Evolutionary conservation across 2,329 filamentous ascomycete genomes (phyloP), one percentile per base, ranked within the genome.

Genomic region (Elsinoe necatrix): DNA sequence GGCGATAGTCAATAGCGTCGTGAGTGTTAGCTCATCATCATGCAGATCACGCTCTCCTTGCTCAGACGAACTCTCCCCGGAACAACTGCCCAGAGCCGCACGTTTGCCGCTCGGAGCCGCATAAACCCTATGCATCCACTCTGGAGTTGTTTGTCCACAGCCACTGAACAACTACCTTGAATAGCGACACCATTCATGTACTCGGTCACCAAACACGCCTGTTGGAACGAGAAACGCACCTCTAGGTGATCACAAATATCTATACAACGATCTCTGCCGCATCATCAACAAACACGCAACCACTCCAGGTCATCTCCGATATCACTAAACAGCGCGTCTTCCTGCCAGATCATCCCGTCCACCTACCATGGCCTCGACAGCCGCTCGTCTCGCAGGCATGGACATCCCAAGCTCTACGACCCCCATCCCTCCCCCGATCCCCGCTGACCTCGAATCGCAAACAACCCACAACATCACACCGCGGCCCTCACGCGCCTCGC

Each of bases 401-500:
- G 48, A 52, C 48, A 39, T 52, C 12, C 20, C 48, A 2, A 47
- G 62, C 61, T 21, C 63, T 63, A 31, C 64, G 62, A 23, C 63
- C 63, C 29, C 63, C 31, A 25, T 29, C 4, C 54, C 54, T 14
- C 18, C 39, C n/a, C 54, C 64, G 16, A 48, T 61, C 31, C 55
- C 62, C 52, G 39, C 48, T 31, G 55, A 56, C 41, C 54, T 59
- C 58, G 59, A 61, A 56, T 31, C 48, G 34, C 42, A 58, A 62
- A 41, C 55, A 37, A 21, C 43, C n/a, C 45, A 54, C 54, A 54
- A 52, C 55, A 55, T 62, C 56, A 43, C 61, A 57, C 34, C 63
- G 51, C 57, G 63, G 48, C 59, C 57, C 52, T 67, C 66, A 7
- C 63, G 68, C 51, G 65, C 66, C 29, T 66, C 66, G 7, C 62